Evolutionary conservation across 2,329 filamentous ascomycete genomes (phyloP).

Genomic region (Drechslerella stenobrocha): DNA sequence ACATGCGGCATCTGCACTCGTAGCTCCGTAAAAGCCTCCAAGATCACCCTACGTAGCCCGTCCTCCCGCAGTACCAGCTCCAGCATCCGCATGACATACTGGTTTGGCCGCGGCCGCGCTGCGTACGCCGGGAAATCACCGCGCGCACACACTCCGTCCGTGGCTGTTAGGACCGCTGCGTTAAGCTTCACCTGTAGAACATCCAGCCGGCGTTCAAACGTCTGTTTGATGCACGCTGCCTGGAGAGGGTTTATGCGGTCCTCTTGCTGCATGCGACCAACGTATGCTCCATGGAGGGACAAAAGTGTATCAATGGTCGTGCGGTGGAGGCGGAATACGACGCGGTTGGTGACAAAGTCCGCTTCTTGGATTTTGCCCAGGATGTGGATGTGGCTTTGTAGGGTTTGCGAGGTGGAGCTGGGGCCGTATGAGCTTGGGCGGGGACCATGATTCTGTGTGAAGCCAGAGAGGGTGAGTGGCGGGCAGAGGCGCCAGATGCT

Average conservation of each 20-base stretch:
- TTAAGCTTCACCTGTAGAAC: constrained; percentile 29
- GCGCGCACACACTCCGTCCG: constrained; percentile 27
- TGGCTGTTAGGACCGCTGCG: constrained; percentile 18
- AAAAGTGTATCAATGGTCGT: constrained; percentile 8
- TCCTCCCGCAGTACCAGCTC: constrained; percentile 18
- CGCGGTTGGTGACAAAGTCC: constrained; percentile 24
- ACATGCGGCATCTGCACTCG: constrained; percentile 1
- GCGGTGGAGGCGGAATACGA: constrained; percentile 20
- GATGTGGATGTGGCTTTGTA: background rate
- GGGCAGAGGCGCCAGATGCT: constrained; percentile 31
- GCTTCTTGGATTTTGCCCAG: constrained; percentile 27
- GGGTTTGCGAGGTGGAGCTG: background rate
- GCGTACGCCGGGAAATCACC: constrained; percentile 36
- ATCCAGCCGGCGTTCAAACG: constrained; percentile 23
- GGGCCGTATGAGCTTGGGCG: too few species aligned
- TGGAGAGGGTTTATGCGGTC: constrained; percentile 5
- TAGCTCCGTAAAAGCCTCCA: constrained; percentile 31
- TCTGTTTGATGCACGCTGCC: background rate
- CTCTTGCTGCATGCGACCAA: background rate
- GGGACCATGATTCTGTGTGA: background rate
- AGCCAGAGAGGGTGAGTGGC: background rate
- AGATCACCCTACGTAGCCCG: constrained; percentile 20
- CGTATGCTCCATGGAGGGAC: constrained; percentile 14
- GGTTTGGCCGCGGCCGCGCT: constrained; percentile 5
- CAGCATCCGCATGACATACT: constrained; percentile 21